Percentiles rank a stretch among this genome's conserved stretches.
phyloP scores from a whole-genome alignment of 345 rosid species.

The Streptanthus diversifolius region DNA sequence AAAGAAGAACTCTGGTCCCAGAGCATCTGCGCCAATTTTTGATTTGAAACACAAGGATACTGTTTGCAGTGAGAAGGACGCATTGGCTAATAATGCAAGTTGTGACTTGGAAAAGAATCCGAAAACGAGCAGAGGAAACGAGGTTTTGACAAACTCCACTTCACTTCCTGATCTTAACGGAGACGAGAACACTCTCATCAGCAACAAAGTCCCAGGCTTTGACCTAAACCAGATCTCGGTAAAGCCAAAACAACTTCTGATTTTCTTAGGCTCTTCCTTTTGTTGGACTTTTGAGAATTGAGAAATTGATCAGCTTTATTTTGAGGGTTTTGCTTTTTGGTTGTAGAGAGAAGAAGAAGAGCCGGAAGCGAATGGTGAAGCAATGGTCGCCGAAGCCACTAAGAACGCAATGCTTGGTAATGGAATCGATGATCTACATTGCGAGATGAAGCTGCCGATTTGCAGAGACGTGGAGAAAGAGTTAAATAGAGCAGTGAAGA shows the following conservation, averaged over 20 bases:
- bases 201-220: slow-evolving; percentile 43
- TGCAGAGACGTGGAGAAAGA: slow-evolving; percentile 61
- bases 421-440: slow-evolving; percentile 47
- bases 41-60: slow-evolving; percentile 40
- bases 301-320: not conserved
- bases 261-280: not conserved
- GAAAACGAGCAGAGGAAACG: slow-evolving; percentile 32
- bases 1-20: slow-evolving; percentile 30
- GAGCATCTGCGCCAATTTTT: not conserved
- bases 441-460: slow-evolving; percentile 47
- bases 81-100: not conserved
- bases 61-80: slow-evolving; percentile 30
- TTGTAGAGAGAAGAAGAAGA: slow-evolving; percentile 83
- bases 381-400: slow-evolving; percentile 40
- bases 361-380: slow-evolving; percentile 37
- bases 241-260: slow-evolving; percentile 15
- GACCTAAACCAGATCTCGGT: slow-evolving; percentile 93
- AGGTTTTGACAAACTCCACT: slow-evolving; percentile 3
- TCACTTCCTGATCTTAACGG: slow-evolving; percentile 41
- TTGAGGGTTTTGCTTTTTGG: slow-evolving; percentile 12
- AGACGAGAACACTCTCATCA: slow-evolving; percentile 39
- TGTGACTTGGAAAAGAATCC: slow-evolving; percentile 42
- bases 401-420: slow-evolving; percentile 36
- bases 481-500: slow-evolving; percentile 55
- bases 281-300: not conserved